Conservation (phyloP, 257 asterid genomes). For the Ilex asprella region DNA sequence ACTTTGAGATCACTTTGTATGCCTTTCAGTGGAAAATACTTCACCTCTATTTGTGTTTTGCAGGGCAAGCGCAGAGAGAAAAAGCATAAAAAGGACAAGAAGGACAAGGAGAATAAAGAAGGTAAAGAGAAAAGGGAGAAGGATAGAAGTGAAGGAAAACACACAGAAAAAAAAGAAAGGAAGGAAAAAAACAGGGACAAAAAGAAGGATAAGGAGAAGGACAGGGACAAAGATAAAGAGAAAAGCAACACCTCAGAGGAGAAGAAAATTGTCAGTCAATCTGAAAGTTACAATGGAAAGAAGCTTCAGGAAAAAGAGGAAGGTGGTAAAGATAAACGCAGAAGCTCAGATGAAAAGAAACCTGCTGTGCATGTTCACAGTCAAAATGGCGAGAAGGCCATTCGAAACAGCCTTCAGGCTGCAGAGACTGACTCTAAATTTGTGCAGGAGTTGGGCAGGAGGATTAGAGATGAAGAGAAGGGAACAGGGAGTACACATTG, state of each 20-base stretch:
- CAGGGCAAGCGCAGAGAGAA: constrained; percentile 67
- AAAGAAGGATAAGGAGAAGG: constrained; percentile 36
- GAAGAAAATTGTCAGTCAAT: constrained; percentile 37
- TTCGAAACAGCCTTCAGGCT: constrained; percentile 21
- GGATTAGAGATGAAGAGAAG: constrained; percentile 43
- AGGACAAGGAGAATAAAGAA: constrained; percentile 57
- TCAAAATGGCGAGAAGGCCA: constrained; percentile 43
- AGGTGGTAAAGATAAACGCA: constrained; percentile 19
- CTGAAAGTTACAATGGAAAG: constrained; percentile 29
- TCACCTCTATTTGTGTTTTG: constrained; percentile 10
- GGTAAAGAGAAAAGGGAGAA: constrained; percentile 54
- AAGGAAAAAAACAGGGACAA: constrained; percentile 56
- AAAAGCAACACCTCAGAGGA: constrained; percentile 58
- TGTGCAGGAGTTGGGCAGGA: constrained; percentile 52
- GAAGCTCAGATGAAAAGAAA: constrained; percentile 26
- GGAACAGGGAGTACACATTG: constrained; percentile 33
- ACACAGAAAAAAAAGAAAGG: constrained; percentile 56
- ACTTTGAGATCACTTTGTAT: too few species aligned
- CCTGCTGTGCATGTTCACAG: constrained; percentile 20
- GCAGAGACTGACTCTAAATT: constrained; percentile 38
- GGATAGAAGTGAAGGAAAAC: constrained; percentile 51
- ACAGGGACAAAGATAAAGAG: constrained; percentile 39
- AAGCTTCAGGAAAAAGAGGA: constrained; percentile 30
- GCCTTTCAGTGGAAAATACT: too few species aligned
- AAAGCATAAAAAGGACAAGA: constrained; percentile 62